Conservation (phyloP, 1,284 basidiomycete species). For the Tilletiopsis washingtonensis region DNA sequence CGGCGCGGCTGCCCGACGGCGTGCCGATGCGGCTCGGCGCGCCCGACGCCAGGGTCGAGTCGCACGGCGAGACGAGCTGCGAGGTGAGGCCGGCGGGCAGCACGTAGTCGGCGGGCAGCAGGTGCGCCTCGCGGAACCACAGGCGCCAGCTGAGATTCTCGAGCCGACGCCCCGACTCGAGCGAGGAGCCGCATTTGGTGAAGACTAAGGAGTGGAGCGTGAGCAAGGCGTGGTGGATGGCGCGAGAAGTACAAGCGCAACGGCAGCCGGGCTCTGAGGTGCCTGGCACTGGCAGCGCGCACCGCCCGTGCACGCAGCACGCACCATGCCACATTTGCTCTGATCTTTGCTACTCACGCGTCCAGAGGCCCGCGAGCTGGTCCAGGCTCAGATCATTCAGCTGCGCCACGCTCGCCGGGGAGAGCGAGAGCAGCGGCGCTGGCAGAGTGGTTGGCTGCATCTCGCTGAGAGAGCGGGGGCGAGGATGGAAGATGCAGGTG, state of each 20-base stretch:
- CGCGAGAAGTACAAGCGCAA: too few relatives aligned
- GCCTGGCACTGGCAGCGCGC: neutral
- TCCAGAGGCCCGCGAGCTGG: neutral
- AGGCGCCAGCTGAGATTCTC: constrained; percentile 76
- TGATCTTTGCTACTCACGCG: neutral
- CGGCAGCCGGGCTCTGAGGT: too few relatives aligned
- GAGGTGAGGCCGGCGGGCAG: neutral
- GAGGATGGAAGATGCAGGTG: too few relatives aligned
- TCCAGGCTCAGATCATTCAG: neutral
- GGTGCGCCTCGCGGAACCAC: constrained; percentile 59
- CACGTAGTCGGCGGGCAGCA: neutral
- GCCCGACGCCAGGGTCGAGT: neutral
- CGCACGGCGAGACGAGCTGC: neutral
- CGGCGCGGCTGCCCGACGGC: neutral
- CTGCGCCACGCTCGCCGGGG: neutral
- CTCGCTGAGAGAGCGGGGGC: too few relatives aligned
- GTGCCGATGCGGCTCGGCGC: neutral
- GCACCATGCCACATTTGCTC: too few relatives aligned
- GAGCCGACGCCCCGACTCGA: constrained; percentile 64
- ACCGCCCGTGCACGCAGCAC: neutral
- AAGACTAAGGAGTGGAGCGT: constrained; percentile 52
- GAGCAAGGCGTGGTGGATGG: neutral
- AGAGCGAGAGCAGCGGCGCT: neutral
- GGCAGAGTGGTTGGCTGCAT: neutral
- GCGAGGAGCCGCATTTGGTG: constrained; percentile 65